Evolutionary conservation across 2,329 filamentous ascomycete species (phyloP).

Genomic region (Cladophialophora carrionii): DNA sequence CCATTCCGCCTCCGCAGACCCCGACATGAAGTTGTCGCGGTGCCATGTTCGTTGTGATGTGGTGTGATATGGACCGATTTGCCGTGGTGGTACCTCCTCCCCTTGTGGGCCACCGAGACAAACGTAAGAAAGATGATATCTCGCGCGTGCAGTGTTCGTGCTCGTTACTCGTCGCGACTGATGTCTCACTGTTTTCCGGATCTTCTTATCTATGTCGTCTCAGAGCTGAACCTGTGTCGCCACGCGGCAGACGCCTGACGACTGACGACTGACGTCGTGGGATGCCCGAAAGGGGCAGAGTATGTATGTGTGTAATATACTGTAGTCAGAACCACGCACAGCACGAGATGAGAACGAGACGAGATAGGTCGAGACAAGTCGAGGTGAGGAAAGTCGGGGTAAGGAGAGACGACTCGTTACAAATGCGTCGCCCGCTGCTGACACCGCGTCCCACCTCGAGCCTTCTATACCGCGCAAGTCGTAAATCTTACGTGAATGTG

Average conservation of each 20-base stretch:
- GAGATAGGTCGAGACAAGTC: not conserved
- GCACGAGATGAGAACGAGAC: not conserved
- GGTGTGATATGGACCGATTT: too few relatives aligned
- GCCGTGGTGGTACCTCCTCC: not conserved
- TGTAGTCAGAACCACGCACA: not conserved
- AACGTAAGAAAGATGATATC: not conserved
- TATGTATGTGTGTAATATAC: not conserved
- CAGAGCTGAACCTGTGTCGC: not conserved
- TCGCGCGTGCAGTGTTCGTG: not conserved
- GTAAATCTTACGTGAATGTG: not conserved
- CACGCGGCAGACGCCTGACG: not conserved
- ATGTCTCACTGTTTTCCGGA: too few relatives aligned
- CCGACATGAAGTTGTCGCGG: constrained; percentile 36
- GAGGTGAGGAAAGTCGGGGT: not conserved
- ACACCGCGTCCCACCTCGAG: not conserved
- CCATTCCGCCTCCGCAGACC: constrained; percentile 48
- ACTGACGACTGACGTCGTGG: not conserved
- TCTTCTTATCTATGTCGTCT: not conserved
- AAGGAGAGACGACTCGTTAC: not conserved
- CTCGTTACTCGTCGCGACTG: not conserved
- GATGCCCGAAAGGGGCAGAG: not conserved
- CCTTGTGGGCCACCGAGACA: too few relatives aligned
- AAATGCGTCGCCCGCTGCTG: not conserved
- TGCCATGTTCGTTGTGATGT: constrained; percentile 8
- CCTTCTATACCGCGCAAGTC: not conserved